Evolutionary conservation across 2,329 filamentous ascomycete species (phyloP).

Genomic region (Xylaria sp.): DNA sequence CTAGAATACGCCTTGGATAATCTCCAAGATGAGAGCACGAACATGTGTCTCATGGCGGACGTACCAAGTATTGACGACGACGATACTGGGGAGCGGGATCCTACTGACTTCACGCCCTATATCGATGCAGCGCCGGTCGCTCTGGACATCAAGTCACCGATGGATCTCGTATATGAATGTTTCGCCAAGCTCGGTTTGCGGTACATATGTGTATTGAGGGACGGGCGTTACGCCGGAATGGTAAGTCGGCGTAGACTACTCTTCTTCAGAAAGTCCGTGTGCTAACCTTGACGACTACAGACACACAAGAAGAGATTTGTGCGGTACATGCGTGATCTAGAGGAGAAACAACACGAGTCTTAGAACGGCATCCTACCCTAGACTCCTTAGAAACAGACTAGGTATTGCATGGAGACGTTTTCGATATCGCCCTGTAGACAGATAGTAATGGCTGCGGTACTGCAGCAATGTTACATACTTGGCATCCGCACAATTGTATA

Average conservation of each 20-base stretch:
- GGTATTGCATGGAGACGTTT: slow-evolving; percentile 8
- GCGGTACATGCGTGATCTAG: slow-evolving; percentile 85
- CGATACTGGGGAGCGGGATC: slow-evolving; percentile 60
- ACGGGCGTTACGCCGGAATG: slow-evolving; percentile 86
- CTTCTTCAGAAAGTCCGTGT: slow-evolving; percentile 2
- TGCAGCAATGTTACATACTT: slow-evolving; percentile 11
- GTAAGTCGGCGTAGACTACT: slow-evolving; percentile 54
- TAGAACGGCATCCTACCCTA: slow-evolving; percentile 12
- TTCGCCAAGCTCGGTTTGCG: slow-evolving; percentile 92
- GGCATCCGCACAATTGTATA: slow-evolving; percentile 15
- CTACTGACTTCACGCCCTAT: slow-evolving; percentile 84
- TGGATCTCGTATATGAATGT: slow-evolving; percentile 95
- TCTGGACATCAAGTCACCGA: slow-evolving; percentile 84
- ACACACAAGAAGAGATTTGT: slow-evolving; percentile 97
- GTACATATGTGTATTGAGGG: slow-evolving; percentile 85
- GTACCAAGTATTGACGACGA: slow-evolving; percentile 66
- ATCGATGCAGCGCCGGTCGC: slow-evolving; percentile 91
- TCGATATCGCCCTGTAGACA: slow-evolving; percentile 5
- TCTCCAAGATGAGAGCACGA: slow-evolving; percentile 72
- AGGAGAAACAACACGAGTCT: slow-evolving; percentile 50
- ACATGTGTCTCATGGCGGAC: slow-evolving; percentile 80
- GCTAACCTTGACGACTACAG: slow-evolving; percentile 46
- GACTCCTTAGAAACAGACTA: slow-evolving; percentile 2
- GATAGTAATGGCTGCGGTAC: slow-evolving; percentile 1
- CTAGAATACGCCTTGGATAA: slow-evolving; percentile 90